Evolutionary conservation across 1,284 basidiomycete species (phyloP).

Genomic region (Puccinia triticina): DNA sequence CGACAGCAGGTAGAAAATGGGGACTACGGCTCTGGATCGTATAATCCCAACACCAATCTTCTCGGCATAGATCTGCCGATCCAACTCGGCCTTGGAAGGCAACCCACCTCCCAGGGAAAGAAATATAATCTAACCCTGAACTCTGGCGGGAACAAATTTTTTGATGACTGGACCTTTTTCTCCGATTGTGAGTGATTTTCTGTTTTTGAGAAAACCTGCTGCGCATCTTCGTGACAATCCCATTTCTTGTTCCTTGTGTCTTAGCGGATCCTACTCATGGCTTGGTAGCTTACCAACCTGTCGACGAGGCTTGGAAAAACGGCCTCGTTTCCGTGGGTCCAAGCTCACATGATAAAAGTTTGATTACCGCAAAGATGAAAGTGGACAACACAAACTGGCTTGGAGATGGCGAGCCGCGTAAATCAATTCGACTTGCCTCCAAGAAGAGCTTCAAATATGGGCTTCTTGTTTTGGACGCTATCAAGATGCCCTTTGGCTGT

Average conservation of each 20-base stretch:
- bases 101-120: background rate
- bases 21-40: background rate
- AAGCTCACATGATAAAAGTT: constrained; percentile 15
- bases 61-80: background rate
- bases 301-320: constrained; percentile 41
- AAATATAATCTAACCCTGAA: constrained; percentile 30
- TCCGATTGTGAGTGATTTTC: constrained; percentile 27
- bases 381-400: constrained; percentile 48
- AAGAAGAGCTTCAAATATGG: constrained; percentile 71
- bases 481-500: constrained; percentile 75
- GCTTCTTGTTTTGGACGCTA: constrained; percentile 77
- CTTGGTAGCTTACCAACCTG: constrained; percentile 37
- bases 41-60: constrained; percentile 21
- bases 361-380: constrained; percentile 44
- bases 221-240: background rate
- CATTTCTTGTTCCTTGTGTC: background rate
- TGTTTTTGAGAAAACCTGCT: background rate
- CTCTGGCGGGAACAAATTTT: constrained; percentile 38
- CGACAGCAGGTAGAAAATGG: background rate
- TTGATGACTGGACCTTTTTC: constrained; percentile 51
- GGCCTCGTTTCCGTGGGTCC: constrained; percentile 37
- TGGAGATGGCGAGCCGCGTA: constrained; percentile 16
- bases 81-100: background rate
- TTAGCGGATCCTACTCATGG: constrained; percentile 51
- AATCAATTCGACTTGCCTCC: constrained; percentile 72